A percentile compares a stretch with the other conserved stretches of the same genome.
Conservation (phyloP, 1,139 yeast genomes). For the Scheffersomyces titani region DNA sequence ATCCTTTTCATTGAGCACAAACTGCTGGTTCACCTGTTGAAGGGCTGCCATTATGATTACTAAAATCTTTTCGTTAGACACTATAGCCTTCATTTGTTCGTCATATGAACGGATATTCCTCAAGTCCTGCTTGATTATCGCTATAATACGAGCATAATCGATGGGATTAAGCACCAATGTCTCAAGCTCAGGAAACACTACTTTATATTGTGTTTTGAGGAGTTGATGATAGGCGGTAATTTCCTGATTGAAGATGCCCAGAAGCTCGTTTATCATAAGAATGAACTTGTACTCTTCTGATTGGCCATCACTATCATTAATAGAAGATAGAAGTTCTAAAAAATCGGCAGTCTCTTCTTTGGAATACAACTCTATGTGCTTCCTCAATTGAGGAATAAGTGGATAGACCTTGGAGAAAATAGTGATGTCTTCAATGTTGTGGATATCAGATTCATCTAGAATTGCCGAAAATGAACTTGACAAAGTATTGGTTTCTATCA, state of each 20-base stretch:
- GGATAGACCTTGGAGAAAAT: constrained; percentile 24
- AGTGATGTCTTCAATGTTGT: constrained; percentile 17
- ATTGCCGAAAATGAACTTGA: constrained; percentile 1
- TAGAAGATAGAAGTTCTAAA: constrained; percentile 31
- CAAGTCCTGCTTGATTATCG: constrained; percentile 54
- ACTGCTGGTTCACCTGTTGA: constrained; percentile 28
- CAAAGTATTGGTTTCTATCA: background rate
- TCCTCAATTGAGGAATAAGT: constrained; percentile 26
- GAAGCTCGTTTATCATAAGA: constrained; percentile 55
- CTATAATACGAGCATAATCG: constrained; percentile 60
- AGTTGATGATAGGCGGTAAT: constrained; percentile 51
- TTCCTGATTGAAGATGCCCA: constrained; percentile 59
- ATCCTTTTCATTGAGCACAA: constrained; percentile 33
- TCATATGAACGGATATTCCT: constrained; percentile 34
- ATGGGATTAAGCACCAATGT: constrained; percentile 62
- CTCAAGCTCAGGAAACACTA: constrained; percentile 72
- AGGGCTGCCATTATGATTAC: constrained; percentile 76
- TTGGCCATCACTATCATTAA: constrained; percentile 29
- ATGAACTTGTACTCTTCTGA: constrained; percentile 52
- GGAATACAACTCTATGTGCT: constrained; percentile 23
- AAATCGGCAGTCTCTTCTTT: constrained; percentile 31
- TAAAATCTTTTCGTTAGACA: constrained; percentile 66
- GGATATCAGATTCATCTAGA: constrained; percentile 17
- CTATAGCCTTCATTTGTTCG: constrained; percentile 36
- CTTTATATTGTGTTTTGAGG: constrained; percentile 54